phyloP scores from a whole-genome alignment of 257 asterid species.

The Solanum tarijense region DNA sequence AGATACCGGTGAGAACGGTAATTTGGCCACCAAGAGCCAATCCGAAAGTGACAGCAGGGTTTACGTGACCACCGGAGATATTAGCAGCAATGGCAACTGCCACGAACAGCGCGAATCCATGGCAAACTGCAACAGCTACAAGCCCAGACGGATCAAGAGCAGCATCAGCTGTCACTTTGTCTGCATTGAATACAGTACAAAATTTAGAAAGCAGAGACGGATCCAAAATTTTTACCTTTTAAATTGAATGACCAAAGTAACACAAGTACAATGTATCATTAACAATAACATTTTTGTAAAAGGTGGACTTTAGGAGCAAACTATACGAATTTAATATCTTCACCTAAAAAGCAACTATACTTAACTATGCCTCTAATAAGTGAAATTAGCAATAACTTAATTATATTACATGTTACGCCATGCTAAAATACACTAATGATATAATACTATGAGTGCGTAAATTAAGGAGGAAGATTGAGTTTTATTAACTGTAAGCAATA shows the following conservation, averaged over 20 bases:
- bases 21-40: conserved; percentile 86
- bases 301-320: background rate
- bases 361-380: background rate
- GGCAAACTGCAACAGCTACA: conserved; percentile 68
- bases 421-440: no score
- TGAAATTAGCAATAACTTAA: background rate
- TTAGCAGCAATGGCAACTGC: conserved; percentile 77
- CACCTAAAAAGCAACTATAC: background rate
- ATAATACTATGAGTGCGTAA: background rate
- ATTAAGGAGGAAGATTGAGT: background rate
- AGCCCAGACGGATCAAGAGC: conserved; percentile 69
- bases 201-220: background rate
- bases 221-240: background rate
- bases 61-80: conserved; percentile 89
- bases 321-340: background rate
- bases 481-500: conserved; percentile 38
- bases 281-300: background rate
- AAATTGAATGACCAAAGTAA: background rate
- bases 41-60: conserved; percentile 87
- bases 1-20: conserved; percentile 62
- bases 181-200: conserved; percentile 15
- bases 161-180: conserved; percentile 55
- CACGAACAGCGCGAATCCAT: conserved; percentile 68
- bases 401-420: no score
- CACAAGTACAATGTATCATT: background rate